Evolutionary conservation across 2,329 filamentous ascomycete species (phyloP), one percentile per base, ranked within the genome.

Genomic region (Aspergillus sp.): DNA sequence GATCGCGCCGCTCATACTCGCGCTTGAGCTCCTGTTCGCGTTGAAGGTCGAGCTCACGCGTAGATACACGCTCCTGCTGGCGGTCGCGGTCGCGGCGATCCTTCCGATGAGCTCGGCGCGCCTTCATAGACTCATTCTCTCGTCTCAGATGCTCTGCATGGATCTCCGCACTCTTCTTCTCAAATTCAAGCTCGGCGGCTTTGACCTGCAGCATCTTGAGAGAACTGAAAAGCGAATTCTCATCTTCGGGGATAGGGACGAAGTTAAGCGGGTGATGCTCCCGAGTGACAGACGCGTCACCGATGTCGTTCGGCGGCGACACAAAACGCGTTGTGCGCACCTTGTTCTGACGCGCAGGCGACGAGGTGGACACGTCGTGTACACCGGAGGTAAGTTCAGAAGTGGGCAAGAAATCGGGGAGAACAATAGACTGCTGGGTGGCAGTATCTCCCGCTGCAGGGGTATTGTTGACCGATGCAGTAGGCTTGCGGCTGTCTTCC

Each of bases 181-280:
- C 69, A 32, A 61, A 56, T 45, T 80, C 74, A 29, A 79, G 59
- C 30, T 71, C 62, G 0, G 66, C 58, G 25, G 78, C 66, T 46
- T 72, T 74, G 26, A 75, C 72, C 42, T 76, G 68, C 8, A 78
- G 54, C 12, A 74, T 55, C 32, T 75, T 67, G 11, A 80, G 58
- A 8, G 73, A 74, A n/a, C 72, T 64, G 45, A 75, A 76, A 29
- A 80, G 68, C 2, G 69, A 70, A 51, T 79, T 76, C 41, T 80
- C 76, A 30, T 80, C 74, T 8, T 71, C 65, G 0, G 75, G 75
- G 28, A 78, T 64, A 0, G 72, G 66, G 8, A 78, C 60, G 8
- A 67, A 63, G 24, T 75, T 66, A 13, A 79, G 55, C 0, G 66
- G 63, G 8, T 63, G 51, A 44, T 76, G 63, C 24, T 56, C 50